These are phyloP conservation scores for Paraphaeosphaeria sporulosa DNA, from an alignment of 2,329 filamentous ascomycete genomes.

Conservation along the genomic window DNA sequence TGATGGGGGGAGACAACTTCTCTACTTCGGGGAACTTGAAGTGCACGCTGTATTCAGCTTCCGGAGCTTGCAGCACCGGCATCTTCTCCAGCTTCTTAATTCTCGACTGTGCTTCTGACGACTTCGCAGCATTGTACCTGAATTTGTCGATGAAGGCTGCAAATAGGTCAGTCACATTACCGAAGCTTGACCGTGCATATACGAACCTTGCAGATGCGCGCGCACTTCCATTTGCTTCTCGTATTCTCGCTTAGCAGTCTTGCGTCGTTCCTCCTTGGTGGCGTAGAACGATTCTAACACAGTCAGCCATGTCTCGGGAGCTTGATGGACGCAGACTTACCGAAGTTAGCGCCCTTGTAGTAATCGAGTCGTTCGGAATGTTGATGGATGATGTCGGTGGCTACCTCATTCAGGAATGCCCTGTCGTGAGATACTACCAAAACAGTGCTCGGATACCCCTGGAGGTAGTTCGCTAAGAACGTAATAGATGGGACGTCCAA, in stretches of 20 bases:
- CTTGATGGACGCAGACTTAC: constrained; percentile 39
- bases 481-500: constrained; percentile 99
- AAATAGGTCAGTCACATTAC: constrained; percentile 20
- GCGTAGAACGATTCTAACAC: constrained; percentile 85
- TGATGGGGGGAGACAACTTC: constrained; percentile 95
- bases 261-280: constrained; percentile 94
- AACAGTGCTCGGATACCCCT: constrained; percentile 91
- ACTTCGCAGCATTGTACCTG: constrained; percentile 98
- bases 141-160: constrained; percentile 97
- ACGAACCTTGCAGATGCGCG: constrained; percentile 79
- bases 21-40: constrained; percentile 98
- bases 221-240: constrained; percentile 97
- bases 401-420: constrained; percentile 97
- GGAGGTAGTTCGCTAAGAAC: constrained; percentile 95
- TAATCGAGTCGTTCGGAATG: constrained; percentile 97
- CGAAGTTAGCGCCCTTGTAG: constrained; percentile 96
- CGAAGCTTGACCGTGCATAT: constrained; percentile 1
- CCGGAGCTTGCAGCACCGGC: constrained; percentile 88
- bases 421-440: constrained; percentile 98
- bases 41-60: constrained; percentile 93
- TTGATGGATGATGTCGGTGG: constrained; percentile 99
- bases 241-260: constrained; percentile 96
- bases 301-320: constrained; percentile 15
- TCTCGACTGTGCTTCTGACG: constrained; percentile 94
- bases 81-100: constrained; percentile 99